phyloP scores from a whole-genome alignment of 345 rosid species.

The Citrus reticulata region DNA sequence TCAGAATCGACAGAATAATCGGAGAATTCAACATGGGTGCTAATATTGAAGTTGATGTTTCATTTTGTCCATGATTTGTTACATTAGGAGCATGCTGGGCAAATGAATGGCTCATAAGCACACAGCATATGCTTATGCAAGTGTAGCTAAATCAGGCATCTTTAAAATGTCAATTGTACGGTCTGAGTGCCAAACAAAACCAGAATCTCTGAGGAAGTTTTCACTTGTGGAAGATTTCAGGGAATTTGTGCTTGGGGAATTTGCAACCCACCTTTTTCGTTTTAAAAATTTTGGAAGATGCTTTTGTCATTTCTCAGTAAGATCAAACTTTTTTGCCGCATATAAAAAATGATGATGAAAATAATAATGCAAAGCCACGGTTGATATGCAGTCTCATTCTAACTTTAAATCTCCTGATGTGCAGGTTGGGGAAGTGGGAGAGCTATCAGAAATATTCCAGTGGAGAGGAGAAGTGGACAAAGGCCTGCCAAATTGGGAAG shows the following conservation, averaged over 20 bases:
- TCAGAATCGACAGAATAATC: neutral
- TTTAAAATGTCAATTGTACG: neutral
- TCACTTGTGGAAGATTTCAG: neutral
- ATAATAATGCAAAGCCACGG: neutral
- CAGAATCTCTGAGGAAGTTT: slow-evolving; percentile 3
- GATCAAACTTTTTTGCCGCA: neutral
- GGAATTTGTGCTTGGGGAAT: neutral
- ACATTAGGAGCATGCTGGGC: neutral
- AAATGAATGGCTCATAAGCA: neutral
- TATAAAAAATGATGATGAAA: neutral
- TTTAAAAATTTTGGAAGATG: neutral
- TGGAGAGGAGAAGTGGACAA: slow-evolving; percentile 54
- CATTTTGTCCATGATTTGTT: neutral
- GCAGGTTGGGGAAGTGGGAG: slow-evolving; percentile 50
- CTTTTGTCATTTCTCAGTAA: neutral
- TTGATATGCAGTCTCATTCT: neutral
- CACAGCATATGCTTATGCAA: neutral
- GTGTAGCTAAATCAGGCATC: neutral
- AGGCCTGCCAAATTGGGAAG: slow-evolving; percentile 45
- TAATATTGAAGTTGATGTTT: neutral
- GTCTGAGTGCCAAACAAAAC: neutral
- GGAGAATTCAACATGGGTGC: neutral
- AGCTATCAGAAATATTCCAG: slow-evolving; percentile 40
- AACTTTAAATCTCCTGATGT: neutral
- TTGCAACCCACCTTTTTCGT: neutral